Evolutionary conservation across 1,284 basidiomycete species (phyloP).

Genomic region (Phellinidium pouzarii): DNA sequence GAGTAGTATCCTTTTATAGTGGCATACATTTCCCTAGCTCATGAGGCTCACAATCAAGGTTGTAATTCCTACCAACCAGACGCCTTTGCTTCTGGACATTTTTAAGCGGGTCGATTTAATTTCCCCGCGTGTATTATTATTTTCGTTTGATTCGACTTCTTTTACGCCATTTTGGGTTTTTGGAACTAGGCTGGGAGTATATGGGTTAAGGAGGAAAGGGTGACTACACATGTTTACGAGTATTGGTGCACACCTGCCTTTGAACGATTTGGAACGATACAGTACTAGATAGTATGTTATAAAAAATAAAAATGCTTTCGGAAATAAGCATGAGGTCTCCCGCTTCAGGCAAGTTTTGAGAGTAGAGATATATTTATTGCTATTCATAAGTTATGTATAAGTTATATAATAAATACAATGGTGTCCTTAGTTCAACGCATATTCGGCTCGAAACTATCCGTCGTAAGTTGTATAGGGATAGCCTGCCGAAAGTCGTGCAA

Average conservation of each 20-base stretch:
- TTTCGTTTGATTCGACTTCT: background rate
- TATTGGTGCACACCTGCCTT: background rate
- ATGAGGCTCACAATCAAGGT: background rate
- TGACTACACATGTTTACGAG: background rate
- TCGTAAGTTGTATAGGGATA: conserved; percentile 17
- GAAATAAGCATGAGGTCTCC: conserved; percentile 78
- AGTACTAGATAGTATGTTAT: background rate
- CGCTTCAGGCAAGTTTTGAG: conserved; percentile 43
- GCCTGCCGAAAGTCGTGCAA: conserved; percentile 13
- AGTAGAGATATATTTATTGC: conserved; percentile 51
- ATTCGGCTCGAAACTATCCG: conserved; percentile 8
- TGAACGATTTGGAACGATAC: conserved; percentile 5
- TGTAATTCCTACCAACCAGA: conserved; percentile 2
- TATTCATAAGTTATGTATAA: background rate
- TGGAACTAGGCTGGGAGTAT: background rate
- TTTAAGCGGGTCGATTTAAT: background rate
- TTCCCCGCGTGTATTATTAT: background rate
- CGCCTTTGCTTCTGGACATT: background rate
- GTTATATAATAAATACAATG: background rate
- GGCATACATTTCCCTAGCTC: background rate
- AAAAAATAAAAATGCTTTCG: conserved; percentile 38
- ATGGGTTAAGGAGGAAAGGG: background rate
- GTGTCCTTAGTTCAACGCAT: background rate
- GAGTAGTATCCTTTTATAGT: no score
- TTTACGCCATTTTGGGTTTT: background rate